Conservation (phyloP, 169 alveolate species). For the Neospora caninum region DNA sequence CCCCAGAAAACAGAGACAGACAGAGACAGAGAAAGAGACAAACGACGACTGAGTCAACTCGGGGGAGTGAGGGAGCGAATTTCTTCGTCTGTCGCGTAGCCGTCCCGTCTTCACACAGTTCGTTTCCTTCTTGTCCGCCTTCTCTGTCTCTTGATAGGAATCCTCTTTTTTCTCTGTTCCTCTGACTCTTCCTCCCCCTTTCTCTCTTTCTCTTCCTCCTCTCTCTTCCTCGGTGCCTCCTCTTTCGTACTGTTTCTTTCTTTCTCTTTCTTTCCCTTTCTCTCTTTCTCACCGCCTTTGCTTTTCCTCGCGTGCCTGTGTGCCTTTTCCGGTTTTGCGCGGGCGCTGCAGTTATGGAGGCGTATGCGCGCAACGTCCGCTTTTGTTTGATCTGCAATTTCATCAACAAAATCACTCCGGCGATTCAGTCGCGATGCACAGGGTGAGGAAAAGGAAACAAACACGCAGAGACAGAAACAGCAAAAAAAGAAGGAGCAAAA, state of each 20-base stretch:
- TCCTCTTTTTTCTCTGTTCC: too few species aligned
- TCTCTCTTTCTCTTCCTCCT: too few species aligned
- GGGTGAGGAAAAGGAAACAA: constrained; percentile 32
- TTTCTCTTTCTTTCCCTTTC: not conserved
- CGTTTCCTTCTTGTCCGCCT: too few species aligned
- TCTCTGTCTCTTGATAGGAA: too few species aligned
- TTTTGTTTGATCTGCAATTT: constrained; percentile 97
- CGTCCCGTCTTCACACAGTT: too few species aligned
- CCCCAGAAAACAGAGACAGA: not conserved
- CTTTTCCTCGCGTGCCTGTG: not conserved
- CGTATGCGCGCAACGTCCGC: constrained; percentile 95
- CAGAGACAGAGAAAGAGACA: not conserved
- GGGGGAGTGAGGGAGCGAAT: not conserved
- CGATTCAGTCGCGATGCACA: constrained; percentile 97
- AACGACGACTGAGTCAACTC: not conserved
- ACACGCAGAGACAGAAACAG: too few species aligned
- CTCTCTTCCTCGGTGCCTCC: not conserved
- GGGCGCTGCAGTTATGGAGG: constrained; percentile 95
- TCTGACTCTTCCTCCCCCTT: too few species aligned
- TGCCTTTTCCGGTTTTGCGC: not conserved
- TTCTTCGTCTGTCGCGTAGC: not conserved
- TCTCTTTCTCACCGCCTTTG: not conserved
- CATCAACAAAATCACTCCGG: constrained; percentile 96
- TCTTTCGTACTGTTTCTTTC: not conserved
- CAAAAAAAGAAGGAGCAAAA: too few species aligned